Evolutionary conservation across 306 rosid genomes (phyloP).

Genomic region (Lupinus albus): DNA sequence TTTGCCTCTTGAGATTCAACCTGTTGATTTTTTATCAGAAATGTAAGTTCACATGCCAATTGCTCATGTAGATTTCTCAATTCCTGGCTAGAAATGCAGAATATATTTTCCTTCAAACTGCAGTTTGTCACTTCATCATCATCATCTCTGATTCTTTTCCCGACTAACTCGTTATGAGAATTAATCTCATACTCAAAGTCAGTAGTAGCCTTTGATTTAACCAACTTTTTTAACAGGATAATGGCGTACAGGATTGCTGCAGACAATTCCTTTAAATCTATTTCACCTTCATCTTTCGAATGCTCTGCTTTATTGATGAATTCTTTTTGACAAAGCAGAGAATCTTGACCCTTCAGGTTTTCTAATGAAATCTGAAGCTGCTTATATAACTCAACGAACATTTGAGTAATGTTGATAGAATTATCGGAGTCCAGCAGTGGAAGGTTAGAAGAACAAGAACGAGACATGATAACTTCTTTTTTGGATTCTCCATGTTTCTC

Average conservation of each 20-base stretch:
- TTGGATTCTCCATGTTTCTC: constrained; percentile 19
- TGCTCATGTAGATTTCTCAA: constrained; percentile 15
- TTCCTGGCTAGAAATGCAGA: constrained; percentile 27
- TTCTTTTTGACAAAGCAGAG: constrained; percentile 21
- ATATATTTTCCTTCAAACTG: constrained; percentile 26
- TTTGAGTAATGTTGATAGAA: constrained; percentile 39
- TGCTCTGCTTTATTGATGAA: constrained; percentile 29
- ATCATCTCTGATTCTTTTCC: constrained; percentile 9
- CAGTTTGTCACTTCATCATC: neutral
- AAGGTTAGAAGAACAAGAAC: constrained; percentile 32
- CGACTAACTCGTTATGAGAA: constrained; percentile 20
- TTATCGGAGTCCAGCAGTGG: constrained; percentile 32
- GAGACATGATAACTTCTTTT: constrained; percentile 29
- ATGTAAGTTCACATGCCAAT: neutral
- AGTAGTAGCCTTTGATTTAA: constrained; percentile 35
- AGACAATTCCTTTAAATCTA: constrained; percentile 38
- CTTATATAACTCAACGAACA: constrained; percentile 42
- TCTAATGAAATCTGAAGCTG: constrained; percentile 46
- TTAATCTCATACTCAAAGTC: constrained; percentile 21
- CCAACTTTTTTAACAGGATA: constrained; percentile 36
- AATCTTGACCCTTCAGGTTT: constrained; percentile 37
- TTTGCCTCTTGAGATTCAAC: constrained; percentile 16
- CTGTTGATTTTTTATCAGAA: neutral
- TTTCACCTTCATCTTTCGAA: constrained; percentile 24
- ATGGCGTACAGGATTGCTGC: constrained; percentile 35